These are phyloP conservation scores for Hemileccinum rubropunctum DNA, from an alignment of 768 basidiomycete genomes.

Conservation along the genomic window DNA sequence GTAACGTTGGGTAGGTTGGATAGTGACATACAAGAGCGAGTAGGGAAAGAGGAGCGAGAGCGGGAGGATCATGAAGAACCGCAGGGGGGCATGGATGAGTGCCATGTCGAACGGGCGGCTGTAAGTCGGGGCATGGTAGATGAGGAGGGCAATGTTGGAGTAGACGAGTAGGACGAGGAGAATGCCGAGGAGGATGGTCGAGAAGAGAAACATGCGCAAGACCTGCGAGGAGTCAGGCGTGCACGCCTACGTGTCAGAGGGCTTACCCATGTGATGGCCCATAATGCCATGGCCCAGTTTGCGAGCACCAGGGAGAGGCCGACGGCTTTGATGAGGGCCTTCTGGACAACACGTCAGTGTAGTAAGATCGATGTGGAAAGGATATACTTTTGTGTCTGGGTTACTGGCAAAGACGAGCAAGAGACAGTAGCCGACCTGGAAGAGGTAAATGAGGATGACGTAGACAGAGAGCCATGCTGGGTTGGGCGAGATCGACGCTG, in stretches of 20 bases:
- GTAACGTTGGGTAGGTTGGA: too few species aligned
- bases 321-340: conserved; percentile 72
- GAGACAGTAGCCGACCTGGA: conserved; percentile 80
- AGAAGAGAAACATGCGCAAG: conserved; percentile 70
- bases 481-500: conserved; percentile 71
- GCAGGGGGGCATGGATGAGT: conserved; percentile 85
- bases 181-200: conserved; percentile 72
- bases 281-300: conserved; percentile 78
- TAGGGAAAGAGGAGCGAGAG: conserved; percentile 45
- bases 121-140: conserved; percentile 63
- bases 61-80: conserved; percentile 64
- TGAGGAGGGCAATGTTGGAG: conserved; percentile 72
- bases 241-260: rapidly evolving
- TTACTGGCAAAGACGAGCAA: conserved; percentile 69
- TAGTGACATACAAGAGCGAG: conserved; percentile 47
- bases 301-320: conserved; percentile 72
- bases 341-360: conserved; percentile 36
- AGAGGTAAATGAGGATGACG: conserved; percentile 55
- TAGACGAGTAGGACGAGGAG: conserved; percentile 71
- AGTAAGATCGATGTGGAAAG: neutral
- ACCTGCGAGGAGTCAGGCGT: conserved; percentile 39
- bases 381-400: conserved; percentile 71
- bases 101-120: conserved; percentile 70
- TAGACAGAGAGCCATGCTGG: conserved; percentile 57
- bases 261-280: conserved; percentile 74